Base-by-base conservation (phyloP, 2,329 filamentous ascomycete genomes). In the Dothistroma pini region DNA sequence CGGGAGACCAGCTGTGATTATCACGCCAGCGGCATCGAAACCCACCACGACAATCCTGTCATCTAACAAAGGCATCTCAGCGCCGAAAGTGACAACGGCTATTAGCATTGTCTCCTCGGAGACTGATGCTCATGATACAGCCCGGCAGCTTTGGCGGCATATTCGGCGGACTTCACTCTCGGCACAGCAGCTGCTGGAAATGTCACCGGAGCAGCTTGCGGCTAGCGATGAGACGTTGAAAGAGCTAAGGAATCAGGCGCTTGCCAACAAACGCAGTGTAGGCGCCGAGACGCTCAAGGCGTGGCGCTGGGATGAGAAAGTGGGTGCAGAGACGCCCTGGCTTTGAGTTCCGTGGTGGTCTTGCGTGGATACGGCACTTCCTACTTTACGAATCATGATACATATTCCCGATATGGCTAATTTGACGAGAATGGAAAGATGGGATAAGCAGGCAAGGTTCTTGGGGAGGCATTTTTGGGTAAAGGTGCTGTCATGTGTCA, bases 241-340 rank as follows among this genome's bases (percentile, higher is more conserved):
- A 54, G 70, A 70, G 54, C 65, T 77, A 50, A 66, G 71, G 34
- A 64, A 67, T 19, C 66, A 66, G 58, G 76, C 76, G 1, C 50
- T 78, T 48, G 66, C 70, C 57, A 78, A 78, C 59, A 76, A 76
- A 63, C 68, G 76, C 38, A 77, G 74, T 59, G 67, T 78, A 5
- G 76, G 76, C 12, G 74, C 74, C 6, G 76, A 77, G 64, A 78
- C 76, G 19, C 58, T 78, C 62, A 71, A 68, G 59, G 75, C 69
- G 38, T 72, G 75, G 70, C 67, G 68, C 54, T 72, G 68, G 68
- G 70, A 72, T 12, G 68, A 65, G 48, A 60, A 58, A 58, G 61
- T 58, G 34, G 49, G 51, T 12, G 64, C 58, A 9, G 66, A 67
- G 51, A 66, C 68, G 31, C 69, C 69, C 52, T 71, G 70, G 70